Conservation (phyloP, 192 early-diverging fungal species). For the Pilaira anomala region DNA sequence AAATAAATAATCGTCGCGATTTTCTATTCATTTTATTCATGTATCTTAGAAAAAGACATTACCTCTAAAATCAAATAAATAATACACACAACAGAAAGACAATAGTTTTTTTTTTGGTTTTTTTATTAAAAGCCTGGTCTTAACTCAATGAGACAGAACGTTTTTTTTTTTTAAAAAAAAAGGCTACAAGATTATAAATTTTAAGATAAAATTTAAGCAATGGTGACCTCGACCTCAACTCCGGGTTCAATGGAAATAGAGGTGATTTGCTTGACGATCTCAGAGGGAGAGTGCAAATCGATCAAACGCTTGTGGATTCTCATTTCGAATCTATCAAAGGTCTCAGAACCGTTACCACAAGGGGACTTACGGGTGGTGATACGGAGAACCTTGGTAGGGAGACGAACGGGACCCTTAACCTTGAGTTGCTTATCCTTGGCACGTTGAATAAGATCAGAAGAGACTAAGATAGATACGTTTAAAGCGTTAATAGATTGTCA, state of each 20-base stretch:
- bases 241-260: constrained; percentile 95
- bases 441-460: constrained; percentile 91
- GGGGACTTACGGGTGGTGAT: constrained; percentile 99
- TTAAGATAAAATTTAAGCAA: constrained; percentile 50
- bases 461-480: constrained; percentile 49
- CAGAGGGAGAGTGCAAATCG: constrained; percentile 97
- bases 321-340: constrained; percentile 99
- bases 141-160: neutral
- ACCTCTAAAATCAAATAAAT: too few species aligned
- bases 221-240: constrained; percentile 95
- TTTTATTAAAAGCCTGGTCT: too few species aligned
- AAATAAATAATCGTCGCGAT: too few species aligned
- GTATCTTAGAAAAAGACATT: too few species aligned
- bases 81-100: too few species aligned
- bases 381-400: constrained; percentile 96
- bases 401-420: constrained; percentile 98
- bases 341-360: constrained; percentile 99
- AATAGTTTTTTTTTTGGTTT: too few species aligned
- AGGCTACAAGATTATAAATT: neutral
- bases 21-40: too few species aligned
- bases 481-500: neutral
- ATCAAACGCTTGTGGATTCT: constrained; percentile 99
- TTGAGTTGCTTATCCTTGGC: constrained; percentile 99
- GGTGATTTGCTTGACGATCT: constrained; percentile 99
- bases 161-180: constrained; percentile 1